phyloP scores from a whole-genome alignment of 1,284 basidiomycete species.

The Cystobasidiaceae sp. region DNA sequence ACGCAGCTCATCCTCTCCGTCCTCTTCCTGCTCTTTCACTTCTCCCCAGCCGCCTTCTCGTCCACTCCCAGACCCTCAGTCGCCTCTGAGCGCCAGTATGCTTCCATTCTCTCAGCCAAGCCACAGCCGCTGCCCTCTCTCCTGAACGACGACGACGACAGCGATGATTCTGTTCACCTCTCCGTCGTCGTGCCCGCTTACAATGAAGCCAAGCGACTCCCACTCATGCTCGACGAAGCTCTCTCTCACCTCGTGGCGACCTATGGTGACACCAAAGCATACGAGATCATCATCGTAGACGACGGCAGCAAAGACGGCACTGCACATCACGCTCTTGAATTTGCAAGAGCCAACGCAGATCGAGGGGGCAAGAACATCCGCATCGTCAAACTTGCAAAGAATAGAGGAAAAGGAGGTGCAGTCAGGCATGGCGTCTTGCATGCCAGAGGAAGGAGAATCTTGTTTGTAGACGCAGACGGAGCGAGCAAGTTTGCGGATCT shows the following conservation, averaged over 20 bases:
- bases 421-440: slow-evolving; percentile 72
- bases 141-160: neutral
- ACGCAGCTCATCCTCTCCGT: slow-evolving; percentile 10
- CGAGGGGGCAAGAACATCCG: slow-evolving; percentile 52
- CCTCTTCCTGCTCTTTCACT: slow-evolving; percentile 6
- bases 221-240: slow-evolving; percentile 70
- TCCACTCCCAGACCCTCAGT: slow-evolving; percentile 8
- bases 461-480: slow-evolving; percentile 92
- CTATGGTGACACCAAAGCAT: slow-evolving; percentile 46
- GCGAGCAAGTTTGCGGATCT: slow-evolving; percentile 81
- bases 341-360: slow-evolving; percentile 57
- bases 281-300: slow-evolving; percentile 81
- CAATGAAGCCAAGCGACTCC: slow-evolving; percentile 77
- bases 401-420: slow-evolving; percentile 86
- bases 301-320: slow-evolving; percentile 81
- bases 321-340: slow-evolving; percentile 58
- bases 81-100: slow-evolving; percentile 20
- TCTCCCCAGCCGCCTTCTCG: slow-evolving; percentile 15
- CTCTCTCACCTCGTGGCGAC: slow-evolving; percentile 55
- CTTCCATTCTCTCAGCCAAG: neutral
- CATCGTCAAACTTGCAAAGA: slow-evolving; percentile 69
- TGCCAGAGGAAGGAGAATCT: slow-evolving; percentile 65
- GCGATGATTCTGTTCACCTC: slow-evolving; percentile 48
- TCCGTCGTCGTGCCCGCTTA: slow-evolving; percentile 83
- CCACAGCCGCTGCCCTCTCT: slow-evolving; percentile 6